Percentiles rank a stretch among this genome's conserved stretches.
Evolutionary conservation across 169 alveolate species (phyloP).

Genomic region (Plasmodium gonderi): DNA sequence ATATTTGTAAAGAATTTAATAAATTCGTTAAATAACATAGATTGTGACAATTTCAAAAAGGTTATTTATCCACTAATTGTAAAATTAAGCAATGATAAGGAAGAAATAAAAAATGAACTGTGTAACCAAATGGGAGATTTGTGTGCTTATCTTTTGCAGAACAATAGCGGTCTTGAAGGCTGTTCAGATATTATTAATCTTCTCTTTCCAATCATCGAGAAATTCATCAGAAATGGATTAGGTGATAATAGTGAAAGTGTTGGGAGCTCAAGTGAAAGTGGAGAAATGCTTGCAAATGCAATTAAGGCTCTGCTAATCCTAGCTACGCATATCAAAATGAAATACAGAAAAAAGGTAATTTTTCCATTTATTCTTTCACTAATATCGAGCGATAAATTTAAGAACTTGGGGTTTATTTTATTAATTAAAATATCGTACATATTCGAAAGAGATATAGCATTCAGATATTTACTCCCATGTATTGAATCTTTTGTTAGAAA

Average conservation of each 20-base stretch:
- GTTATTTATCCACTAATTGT: constrained; percentile 45
- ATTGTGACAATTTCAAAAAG: constrained; percentile 28
- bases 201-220: constrained; percentile 44
- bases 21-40: constrained; percentile 22
- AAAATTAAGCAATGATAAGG: constrained; percentile 34
- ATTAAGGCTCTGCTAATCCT: constrained; percentile 56
- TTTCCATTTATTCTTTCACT: constrained; percentile 56
- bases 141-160: constrained; percentile 68
- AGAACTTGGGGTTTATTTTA: constrained; percentile 27
- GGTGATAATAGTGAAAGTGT: background rate
- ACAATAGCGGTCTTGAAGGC: constrained; percentile 19
- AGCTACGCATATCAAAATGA: constrained; percentile 48
- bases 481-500: constrained; percentile 3
- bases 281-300: constrained; percentile 1
- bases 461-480: constrained; percentile 16
- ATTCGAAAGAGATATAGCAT: constrained; percentile 38
- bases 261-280: background rate
- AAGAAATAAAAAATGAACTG: constrained; percentile 57
- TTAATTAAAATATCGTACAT: constrained; percentile 34
- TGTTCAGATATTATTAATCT: constrained; percentile 17
- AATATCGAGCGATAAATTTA: constrained; percentile 9
- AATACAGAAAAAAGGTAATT: constrained; percentile 12
- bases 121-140: constrained; percentile 60
- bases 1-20: constrained; percentile 49
- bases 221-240: constrained; percentile 8